Evolutionary conservation across 1,139 yeast genomes (phyloP), one percentile per base, ranked within the genome.

Genomic region (Chernovozyma aurita): DNA sequence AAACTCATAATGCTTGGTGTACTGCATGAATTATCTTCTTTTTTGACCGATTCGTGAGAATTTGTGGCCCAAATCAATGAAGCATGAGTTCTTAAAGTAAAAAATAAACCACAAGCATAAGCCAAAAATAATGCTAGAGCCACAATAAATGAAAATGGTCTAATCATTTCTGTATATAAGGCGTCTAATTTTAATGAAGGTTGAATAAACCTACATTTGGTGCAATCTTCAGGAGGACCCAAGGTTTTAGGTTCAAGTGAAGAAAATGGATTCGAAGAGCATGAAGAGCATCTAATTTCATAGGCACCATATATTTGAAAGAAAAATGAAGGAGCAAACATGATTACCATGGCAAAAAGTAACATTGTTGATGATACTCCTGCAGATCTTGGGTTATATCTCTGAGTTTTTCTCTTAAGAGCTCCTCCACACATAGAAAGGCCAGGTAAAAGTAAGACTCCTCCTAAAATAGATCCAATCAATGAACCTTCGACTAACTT

Each of bases 341-440:
- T 90, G 2, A 86, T 94, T 36, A 88, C 78, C 66, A 87, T 78
- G 1, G 97, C 95, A 65, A 83, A 92, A 36, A 92, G 68, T 37
- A 92, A 68, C 96, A 92, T 87, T 2, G 98, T 94, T 1, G 97
- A 87, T 4, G 95, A 85, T 1, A 92, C 98, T 42, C 98, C 97
- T 0, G 98, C 98, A 40, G 95, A 84, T 31, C 92, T 79, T 1
- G 98, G 98, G 53, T 92, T 92, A 56, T 92, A 92, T 40, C 97
- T 64, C 57, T 92, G 98, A 0, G 98, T 92, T 53, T 92, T 92
- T 38, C 96, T 65, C 42, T 80, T 83, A 31, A 87, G 61, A 0
- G 97, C 97, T 41, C 98, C 98, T 22, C 95, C 95, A 59, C 96
- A 86, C 98, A 92, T 92, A 2, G 97, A 87, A 32, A 88, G 65